These are phyloP conservation scores for Trametes villosa DNA, from an alignment of 768 basidiomycete species.

Conservation along the genomic window DNA sequence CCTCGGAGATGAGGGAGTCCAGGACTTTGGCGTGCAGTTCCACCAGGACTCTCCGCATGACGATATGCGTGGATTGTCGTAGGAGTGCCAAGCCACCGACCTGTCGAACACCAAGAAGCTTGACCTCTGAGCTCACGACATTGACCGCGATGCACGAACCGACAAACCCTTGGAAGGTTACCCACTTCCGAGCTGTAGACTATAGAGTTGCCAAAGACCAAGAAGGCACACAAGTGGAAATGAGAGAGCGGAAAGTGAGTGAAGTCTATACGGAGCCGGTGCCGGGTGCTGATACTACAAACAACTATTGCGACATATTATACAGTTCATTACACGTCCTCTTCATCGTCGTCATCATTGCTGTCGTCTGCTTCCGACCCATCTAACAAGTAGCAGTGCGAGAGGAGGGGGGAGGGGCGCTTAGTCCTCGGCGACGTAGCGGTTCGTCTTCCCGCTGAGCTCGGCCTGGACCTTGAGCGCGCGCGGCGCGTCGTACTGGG, in stretches of 20 bases:
- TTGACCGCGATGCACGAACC: too few species aligned
- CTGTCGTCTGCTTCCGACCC: neutral
- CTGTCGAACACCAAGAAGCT: too few species aligned
- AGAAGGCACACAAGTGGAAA: too few species aligned
- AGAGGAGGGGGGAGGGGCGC: neutral
- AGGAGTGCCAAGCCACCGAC: too few species aligned
- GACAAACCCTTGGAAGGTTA: too few species aligned
- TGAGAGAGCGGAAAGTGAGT: neutral
- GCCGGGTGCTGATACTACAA: neutral
- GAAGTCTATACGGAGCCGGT: neutral
- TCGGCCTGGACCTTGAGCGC: constrained; percentile 61
- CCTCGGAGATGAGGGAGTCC: too few species aligned
- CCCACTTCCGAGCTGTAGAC: too few species aligned
- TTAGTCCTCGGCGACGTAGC: constrained; percentile 37
- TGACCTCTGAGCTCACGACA: too few species aligned
- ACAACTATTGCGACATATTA: neutral
- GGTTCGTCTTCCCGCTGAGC: constrained; percentile 54
- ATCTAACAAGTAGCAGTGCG: neutral
- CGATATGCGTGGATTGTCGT: too few species aligned
- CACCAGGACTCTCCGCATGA: too few species aligned
- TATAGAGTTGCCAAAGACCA: too few species aligned
- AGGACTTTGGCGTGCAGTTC: too few species aligned
- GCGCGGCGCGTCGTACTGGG: constrained; percentile 69
- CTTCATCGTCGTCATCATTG: neutral
- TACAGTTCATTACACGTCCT: neutral